These are phyloP conservation scores for Basidioascus undulatus DNA, from an alignment of 768 basidiomycete genomes.

Conservation along the genomic window DNA sequence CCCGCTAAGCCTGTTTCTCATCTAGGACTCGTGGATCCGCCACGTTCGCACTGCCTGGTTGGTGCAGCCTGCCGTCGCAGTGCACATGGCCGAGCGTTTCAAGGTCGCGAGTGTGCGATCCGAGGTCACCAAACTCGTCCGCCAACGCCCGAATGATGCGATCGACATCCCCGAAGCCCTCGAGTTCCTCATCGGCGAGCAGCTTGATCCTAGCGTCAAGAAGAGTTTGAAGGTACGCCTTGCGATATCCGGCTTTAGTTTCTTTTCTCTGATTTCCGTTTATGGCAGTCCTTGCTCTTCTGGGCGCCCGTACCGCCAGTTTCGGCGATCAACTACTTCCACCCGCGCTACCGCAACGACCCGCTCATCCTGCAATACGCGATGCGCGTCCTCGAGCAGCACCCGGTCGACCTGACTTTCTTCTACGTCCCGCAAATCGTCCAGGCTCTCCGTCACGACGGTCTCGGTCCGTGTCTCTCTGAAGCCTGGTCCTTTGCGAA, in stretches of 20 bases:
- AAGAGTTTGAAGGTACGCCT: conserved; percentile 50
- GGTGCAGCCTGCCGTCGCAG: conserved; percentile 53
- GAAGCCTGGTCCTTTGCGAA: neutral
- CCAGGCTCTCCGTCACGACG: conserved; percentile 76
- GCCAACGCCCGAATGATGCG: conserved; percentile 41
- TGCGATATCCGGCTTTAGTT: neutral
- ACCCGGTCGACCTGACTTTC: conserved; percentile 83
- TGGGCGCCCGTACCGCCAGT: conserved; percentile 52
- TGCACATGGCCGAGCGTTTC: conserved; percentile 73
- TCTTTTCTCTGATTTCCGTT: neutral
- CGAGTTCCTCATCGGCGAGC: conserved; percentile 50
- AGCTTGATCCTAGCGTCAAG: conserved; percentile 29
- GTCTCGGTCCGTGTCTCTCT: conserved; percentile 33
- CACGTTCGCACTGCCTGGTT: conserved; percentile 55
- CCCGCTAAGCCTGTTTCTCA: neutral
- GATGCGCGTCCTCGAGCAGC: conserved; percentile 78
- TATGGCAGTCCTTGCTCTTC: conserved; percentile 46
- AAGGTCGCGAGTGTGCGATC: conserved; percentile 34
- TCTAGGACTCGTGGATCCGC: conserved; percentile 38
- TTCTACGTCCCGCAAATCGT: conserved; percentile 99
- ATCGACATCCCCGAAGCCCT: conserved; percentile 61
- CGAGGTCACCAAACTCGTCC: conserved; percentile 56
- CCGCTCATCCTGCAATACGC: conserved; percentile 83
- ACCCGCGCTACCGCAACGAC: conserved; percentile 57
- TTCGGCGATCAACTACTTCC: conserved; percentile 58